A percentile compares a stretch with the other conserved stretches of the same genome.
Conservation (phyloP, 2,329 filamentous ascomycete species). For the Pezicula radicicola region DNA sequence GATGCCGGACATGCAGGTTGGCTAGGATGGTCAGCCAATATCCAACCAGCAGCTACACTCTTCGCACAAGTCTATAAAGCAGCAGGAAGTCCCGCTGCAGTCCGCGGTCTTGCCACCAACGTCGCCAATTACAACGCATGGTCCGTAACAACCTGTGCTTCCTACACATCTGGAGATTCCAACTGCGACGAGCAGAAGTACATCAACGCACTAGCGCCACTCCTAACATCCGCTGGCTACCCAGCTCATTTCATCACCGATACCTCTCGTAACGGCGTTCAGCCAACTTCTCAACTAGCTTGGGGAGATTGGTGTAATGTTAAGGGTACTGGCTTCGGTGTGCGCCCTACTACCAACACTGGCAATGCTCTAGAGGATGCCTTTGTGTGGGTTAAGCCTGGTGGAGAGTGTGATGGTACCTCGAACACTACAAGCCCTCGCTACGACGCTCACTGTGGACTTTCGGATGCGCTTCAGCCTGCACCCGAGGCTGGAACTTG, state of each 20-base stretch:
- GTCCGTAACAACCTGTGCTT: constrained; percentile 39
- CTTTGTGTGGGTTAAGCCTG: constrained; percentile 71
- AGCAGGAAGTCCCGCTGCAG: constrained; percentile 40
- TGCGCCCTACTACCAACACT: constrained; percentile 60
- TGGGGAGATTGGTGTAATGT: constrained; percentile 72
- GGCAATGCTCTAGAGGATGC: constrained; percentile 57
- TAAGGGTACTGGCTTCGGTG: constrained; percentile 59
- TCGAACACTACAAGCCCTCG: constrained; percentile 37
- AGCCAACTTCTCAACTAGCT: constrained; percentile 49
- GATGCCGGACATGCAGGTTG: constrained; percentile 63
- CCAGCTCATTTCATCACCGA: constrained; percentile 54
- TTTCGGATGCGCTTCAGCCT: constrained; percentile 52
- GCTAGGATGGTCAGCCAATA: constrained; percentile 62
- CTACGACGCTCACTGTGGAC: constrained; percentile 50
- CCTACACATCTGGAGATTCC: constrained; percentile 36
- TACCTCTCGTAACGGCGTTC: constrained; percentile 57
- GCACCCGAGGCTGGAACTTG: constrained; percentile 69
- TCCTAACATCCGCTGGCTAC: constrained; percentile 43
- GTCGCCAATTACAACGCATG: constrained; percentile 58
- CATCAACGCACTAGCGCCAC: constrained; percentile 46
- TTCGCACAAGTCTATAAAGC: constrained; percentile 44
- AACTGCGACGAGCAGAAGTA: constrained; percentile 53
- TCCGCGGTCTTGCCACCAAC: constrained; percentile 54
- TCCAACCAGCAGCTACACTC: constrained; percentile 44
- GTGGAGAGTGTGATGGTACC: constrained; percentile 44